These are phyloP conservation scores for Lipomyces kockii DNA, from an alignment of 805 yeast species.

Conservation along the genomic window DNA sequence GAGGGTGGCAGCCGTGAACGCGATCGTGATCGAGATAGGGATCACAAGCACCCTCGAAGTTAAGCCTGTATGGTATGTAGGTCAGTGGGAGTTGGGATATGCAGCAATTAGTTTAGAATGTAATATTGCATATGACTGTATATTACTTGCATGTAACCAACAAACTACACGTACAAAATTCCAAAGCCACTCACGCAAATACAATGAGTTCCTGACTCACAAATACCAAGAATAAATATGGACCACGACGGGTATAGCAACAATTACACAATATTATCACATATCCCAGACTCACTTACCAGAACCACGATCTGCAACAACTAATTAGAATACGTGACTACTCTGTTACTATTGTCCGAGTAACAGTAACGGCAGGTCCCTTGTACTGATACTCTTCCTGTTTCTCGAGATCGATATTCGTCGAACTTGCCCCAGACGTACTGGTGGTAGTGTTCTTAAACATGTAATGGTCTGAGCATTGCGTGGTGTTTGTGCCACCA, in stretches of 20 bases:
- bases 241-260: neutral
- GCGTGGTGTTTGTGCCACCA: neutral
- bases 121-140: neutral
- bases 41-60: slow-evolving; percentile 10
- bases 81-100: neutral
- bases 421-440: slow-evolving; percentile 5
- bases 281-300: neutral
- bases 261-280: neutral
- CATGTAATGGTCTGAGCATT: neutral
- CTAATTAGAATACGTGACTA: neutral
- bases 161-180: neutral
- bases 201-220: neutral
- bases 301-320: neutral
- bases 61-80: neutral
- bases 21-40: slow-evolving; percentile 20
- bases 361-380: slow-evolving; percentile 21
- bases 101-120: neutral
- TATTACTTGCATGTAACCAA: neutral
- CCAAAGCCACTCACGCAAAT: neutral
- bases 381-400: slow-evolving; percentile 10
- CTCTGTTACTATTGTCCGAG: slow-evolving; percentile 32
- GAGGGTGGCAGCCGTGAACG: slow-evolving; percentile 19
- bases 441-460: slow-evolving; percentile 17
- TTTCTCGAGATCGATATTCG: slow-evolving; percentile 28
- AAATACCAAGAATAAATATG: neutral